Base-by-base conservation (phyloP, 1,284 basidiomycete species). In the Cryptococcus jaspeensis region DNA sequence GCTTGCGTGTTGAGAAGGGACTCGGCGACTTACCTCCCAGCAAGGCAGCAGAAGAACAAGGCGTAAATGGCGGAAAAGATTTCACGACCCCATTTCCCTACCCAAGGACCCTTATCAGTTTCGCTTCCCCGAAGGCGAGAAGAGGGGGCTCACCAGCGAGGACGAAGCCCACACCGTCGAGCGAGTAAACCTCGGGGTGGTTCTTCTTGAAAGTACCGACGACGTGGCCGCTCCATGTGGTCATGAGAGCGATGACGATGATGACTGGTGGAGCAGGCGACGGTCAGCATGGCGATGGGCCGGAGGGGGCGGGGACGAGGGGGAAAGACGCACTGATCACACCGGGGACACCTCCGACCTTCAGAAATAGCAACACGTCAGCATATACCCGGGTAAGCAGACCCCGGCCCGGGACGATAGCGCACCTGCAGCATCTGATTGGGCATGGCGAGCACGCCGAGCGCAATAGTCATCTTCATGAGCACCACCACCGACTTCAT, bases 401-500 rank as follows among this genome's bases (percentile, higher is more conserved):
- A 4, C 28, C 28, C 28, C 28, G 28, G 9, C 9, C n/a, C 28
- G 28, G 9, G 28, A 32, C 28, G 9, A 5, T 5, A 5, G 28
- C 28, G 28, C 28, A 32, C 28, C 28, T 32, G 28, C 28, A 32
- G 9, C 28, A 32, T 32, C 28, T 32, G 28, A 9, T 32, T 32
- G 28, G 67, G 67, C 45, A 72, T 69, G 3, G 64, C 62, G 18
- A 72, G 57, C 7, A 73, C 70, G 56, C 70, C 71, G 25, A 73
- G 60, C 50, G 68, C 72, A 38, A 75, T 67, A 58, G 70, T 68
- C 15, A 65, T 62, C 57, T 65, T 69, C 23, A 66, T 59, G 62
- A 72, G 69, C 50, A 74, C 55, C 23, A 74, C 62, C 15, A 59
- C 47, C 11, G 72, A 66, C 23, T 63, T 61, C 45, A 67, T 64